Evolutionary conservation across 2,329 filamentous ascomycete genomes (phyloP).

Genomic region (Cercospora sesami): DNA sequence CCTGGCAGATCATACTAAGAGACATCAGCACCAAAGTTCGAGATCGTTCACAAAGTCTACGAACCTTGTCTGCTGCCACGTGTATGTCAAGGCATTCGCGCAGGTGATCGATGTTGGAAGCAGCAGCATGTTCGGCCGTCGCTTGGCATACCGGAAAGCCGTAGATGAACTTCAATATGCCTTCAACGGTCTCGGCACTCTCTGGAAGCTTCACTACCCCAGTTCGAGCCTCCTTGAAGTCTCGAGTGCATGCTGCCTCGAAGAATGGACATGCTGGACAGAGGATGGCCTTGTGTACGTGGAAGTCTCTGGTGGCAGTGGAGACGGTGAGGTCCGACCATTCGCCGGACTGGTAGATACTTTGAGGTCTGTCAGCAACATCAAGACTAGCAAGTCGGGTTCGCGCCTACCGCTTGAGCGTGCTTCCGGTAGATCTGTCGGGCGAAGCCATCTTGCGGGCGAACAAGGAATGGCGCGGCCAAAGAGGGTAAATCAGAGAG

Average conservation of each 20-base stretch:
- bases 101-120: neutral
- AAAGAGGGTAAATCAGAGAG: neutral
- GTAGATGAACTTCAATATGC: neutral
- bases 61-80: slow-evolving; percentile 1
- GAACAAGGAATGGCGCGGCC: neutral
- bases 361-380: neutral
- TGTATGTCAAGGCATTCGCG: neutral
- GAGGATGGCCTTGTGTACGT: slow-evolving; percentile 5
- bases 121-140: neutral
- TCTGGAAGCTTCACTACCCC: neutral
- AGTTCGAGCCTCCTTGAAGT: neutral
- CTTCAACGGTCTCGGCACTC: neutral
- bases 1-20: too few relatives aligned
- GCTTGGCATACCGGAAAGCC: neutral
- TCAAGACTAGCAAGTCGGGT: too few relatives aligned
- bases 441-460: neutral
- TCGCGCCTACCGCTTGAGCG: neutral
- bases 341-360: slow-evolving; percentile 1
- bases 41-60: too few relatives aligned
- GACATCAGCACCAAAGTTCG: too few relatives aligned
- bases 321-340: slow-evolving; percentile 4
- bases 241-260: neutral
- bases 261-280: slow-evolving; percentile 1
- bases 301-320: neutral
- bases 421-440: neutral